These are phyloP conservation scores for Daldinia sp. DNA, from an alignment of 2,329 filamentous ascomycete species.

Conservation along the genomic window DNA sequence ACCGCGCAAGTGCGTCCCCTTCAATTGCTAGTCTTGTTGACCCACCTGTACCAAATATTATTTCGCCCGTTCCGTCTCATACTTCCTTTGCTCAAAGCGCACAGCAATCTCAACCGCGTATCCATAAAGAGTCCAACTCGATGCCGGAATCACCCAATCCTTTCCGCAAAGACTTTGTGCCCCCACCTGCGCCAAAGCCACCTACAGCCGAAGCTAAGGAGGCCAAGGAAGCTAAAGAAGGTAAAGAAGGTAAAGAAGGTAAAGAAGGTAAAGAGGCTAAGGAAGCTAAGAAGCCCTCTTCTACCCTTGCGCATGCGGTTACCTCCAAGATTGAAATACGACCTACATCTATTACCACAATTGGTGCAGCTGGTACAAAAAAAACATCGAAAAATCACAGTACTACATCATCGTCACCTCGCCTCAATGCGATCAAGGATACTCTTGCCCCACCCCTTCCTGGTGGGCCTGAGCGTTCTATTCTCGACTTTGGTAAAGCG, in stretches of 20 bases:
- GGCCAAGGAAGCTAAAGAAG: constrained; percentile 51
- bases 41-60: constrained; percentile 59
- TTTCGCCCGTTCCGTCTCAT: constrained; percentile 51
- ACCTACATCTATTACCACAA: constrained; percentile 47
- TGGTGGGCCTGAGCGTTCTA: constrained; percentile 59
- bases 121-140: constrained; percentile 49
- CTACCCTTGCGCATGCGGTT: constrained; percentile 41
- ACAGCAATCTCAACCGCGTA: constrained; percentile 45
- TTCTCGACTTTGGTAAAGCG: constrained; percentile 68
- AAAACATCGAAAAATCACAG: constrained; percentile 50
- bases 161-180: constrained; percentile 49
- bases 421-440: constrained; percentile 59
- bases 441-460: constrained; percentile 48
- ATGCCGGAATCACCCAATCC: constrained; percentile 55
- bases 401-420: constrained; percentile 57
- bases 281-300: constrained; percentile 52
- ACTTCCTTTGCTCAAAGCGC: constrained; percentile 47
- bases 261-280: constrained; percentile 51
- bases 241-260: constrained; percentile 50
- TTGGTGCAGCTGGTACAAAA: constrained; percentile 44
- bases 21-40: constrained; percentile 93
- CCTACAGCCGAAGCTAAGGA: constrained; percentile 48
- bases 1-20: constrained; percentile 86
- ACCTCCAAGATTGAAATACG: constrained; percentile 48
- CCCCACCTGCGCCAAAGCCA: constrained; percentile 46